phyloP scores from a whole-genome alignment of 345 rosid genomes.

The Eucalyptus sp. region DNA sequence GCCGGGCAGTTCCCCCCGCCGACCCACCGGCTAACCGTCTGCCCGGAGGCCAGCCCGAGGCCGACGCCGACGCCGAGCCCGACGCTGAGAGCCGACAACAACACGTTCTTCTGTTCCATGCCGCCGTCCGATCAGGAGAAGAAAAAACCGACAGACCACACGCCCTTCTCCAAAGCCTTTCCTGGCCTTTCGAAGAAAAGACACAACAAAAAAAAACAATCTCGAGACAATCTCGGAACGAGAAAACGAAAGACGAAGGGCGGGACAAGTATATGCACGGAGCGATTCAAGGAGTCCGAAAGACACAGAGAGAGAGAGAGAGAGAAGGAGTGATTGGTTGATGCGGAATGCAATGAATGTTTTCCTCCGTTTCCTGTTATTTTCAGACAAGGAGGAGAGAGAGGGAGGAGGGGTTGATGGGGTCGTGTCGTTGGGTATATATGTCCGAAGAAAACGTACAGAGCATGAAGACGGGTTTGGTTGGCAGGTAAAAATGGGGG shows the following conservation, averaged over 20 bases:
- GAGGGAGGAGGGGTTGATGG: neutral
- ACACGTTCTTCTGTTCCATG: conserved; percentile 24
- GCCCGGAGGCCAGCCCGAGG: conserved; percentile 21
- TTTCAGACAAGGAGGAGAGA: neutral
- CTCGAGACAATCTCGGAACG: neutral
- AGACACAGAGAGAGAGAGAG: neutral
- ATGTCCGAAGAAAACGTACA: neutral
- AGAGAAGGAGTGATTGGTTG: neutral
- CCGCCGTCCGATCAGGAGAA: neutral
- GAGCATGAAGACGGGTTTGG: neutral
- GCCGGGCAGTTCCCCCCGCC: conserved; percentile 7
- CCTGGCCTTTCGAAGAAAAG: neutral
- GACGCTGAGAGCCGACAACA: conserved; percentile 11
- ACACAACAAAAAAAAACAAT: neutral
- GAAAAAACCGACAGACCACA: neutral
- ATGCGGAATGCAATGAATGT: neutral
- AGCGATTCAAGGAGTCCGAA: neutral
- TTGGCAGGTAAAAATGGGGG: neutral
- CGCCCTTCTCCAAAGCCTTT: neutral
- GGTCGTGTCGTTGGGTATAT: neutral
- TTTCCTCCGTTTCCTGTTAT: neutral
- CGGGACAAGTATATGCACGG: neutral
- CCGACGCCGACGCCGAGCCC: conserved; percentile 15
- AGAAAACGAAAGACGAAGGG: neutral
- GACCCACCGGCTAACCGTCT: conserved; percentile 4